A percentile compares a stretch with the other conserved stretches of the same genome.
phyloP scores from a whole-genome alignment of 2,329 filamentous ascomycete species.

The Colletotrichum aenigma region DNA sequence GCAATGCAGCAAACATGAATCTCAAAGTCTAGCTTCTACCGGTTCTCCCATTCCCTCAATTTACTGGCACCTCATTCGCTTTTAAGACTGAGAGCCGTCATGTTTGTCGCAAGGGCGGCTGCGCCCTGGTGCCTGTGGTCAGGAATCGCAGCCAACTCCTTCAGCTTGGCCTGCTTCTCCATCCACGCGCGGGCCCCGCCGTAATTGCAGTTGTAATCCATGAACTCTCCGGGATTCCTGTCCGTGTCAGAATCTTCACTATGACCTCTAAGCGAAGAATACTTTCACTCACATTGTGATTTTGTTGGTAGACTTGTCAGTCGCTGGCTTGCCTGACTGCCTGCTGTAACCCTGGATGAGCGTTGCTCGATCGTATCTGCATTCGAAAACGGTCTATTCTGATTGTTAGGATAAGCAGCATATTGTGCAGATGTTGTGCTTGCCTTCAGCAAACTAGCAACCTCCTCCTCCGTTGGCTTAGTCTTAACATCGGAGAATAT shows the following conservation, averaged over 20 bases:
- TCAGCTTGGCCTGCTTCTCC: neutral
- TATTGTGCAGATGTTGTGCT: fast-evolving
- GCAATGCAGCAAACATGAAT: neutral
- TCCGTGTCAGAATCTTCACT: slow-evolving; percentile 29
- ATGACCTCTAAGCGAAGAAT: neutral
- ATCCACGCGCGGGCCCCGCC: slow-evolving; percentile 37
- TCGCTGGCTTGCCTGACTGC: slow-evolving; percentile 42
- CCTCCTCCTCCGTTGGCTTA: slow-evolving; percentile 18
- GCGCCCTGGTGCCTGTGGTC: neutral
- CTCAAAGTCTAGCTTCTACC: neutral
- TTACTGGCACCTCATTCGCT: neutral
- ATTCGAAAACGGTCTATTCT: slow-evolving; percentile 24
- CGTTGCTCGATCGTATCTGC: slow-evolving; percentile 39
- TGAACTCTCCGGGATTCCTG: slow-evolving; percentile 43
- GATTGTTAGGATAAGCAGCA: neutral
- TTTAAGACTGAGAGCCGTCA: neutral
- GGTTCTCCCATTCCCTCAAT: neutral
- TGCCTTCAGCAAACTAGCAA: slow-evolving; percentile 25
- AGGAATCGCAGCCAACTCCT: neutral
- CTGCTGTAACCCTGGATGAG: slow-evolving; percentile 46
- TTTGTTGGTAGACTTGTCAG: slow-evolving; percentile 24
- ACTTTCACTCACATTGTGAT: neutral
- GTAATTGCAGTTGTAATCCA: slow-evolving; percentile 45
- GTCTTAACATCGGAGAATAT: slow-evolving; percentile 28
- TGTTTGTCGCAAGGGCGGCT: neutral